phyloP scores from a whole-genome alignment of 2,329 filamentous ascomycete species.

The Ophiostoma sp. region DNA sequence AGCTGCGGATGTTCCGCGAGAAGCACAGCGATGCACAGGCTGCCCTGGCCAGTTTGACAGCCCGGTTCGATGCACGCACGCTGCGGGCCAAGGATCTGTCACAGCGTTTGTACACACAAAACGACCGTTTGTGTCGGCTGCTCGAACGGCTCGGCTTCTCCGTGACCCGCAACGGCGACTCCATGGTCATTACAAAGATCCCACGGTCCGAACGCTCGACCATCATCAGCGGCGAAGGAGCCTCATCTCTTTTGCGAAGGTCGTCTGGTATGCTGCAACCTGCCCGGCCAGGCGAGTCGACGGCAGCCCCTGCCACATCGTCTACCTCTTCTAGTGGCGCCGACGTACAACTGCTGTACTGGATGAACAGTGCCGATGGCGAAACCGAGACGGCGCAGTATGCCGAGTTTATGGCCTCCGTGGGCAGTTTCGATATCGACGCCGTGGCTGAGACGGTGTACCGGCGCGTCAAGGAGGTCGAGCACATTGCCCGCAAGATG shows the following conservation, averaged over 20 bases:
- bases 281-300: background rate
- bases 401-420: constrained; percentile 67
- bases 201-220: constrained; percentile 60
- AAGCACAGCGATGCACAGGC: constrained; percentile 58
- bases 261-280: background rate
- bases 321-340: constrained; percentile 39
- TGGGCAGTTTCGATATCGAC: constrained; percentile 81
- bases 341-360: constrained; percentile 75
- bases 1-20: constrained; percentile 67
- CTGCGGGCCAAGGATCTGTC: constrained; percentile 79
- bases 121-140: constrained; percentile 78
- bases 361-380: constrained; percentile 70
- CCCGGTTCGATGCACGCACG: constrained; percentile 68
- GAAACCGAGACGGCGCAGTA: constrained; percentile 73
- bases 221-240: constrained; percentile 52
- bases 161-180: constrained; percentile 69
- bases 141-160: constrained; percentile 86
- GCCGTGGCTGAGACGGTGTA: constrained; percentile 81
- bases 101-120: constrained; percentile 77
- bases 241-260: constrained; percentile 10
- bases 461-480: constrained; percentile 88
- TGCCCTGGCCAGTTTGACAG: constrained; percentile 52
- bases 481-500: constrained; percentile 89
- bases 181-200: constrained; percentile 73
- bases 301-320: background rate